Evolutionary conservation across 306 rosid genomes (phyloP).

Genomic region (Leucaena leucocephala): DNA sequence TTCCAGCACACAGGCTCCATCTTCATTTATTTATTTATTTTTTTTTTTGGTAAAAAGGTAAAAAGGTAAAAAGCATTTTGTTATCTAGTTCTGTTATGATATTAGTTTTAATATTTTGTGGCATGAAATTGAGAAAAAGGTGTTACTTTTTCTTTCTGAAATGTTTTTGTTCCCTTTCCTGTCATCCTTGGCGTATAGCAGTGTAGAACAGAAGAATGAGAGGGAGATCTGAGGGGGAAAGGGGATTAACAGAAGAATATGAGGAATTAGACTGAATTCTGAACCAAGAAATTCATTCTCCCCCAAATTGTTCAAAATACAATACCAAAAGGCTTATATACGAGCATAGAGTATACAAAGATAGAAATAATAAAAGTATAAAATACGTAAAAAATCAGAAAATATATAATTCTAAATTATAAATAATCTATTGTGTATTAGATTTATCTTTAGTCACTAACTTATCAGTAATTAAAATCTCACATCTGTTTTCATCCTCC

Average conservation of each 20-base stretch:
- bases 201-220: background rate
- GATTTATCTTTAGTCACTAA: background rate
- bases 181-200: background rate
- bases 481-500: background rate
- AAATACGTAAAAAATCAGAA: background rate
- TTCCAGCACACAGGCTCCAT: slow-evolving; percentile 21
- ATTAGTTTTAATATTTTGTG: slow-evolving; percentile 9
- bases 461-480: background rate
- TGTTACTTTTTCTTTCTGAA: slow-evolving; percentile 24
- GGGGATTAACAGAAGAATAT: background rate
- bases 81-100: background rate
- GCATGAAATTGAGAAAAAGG: background rate
- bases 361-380: background rate
- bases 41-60: no score
- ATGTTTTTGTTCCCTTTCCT: slow-evolving; percentile 3
- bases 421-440: background rate
- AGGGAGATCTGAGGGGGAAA: background rate
- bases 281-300: no score
- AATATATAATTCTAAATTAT: background rate
- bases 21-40: background rate
- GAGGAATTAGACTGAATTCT: no score
- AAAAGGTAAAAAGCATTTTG: background rate
- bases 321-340: background rate
- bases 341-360: background rate
- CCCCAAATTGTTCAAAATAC: background rate